Evolutionary conservation across 148 eudicot species (phyloP), one percentile per base, ranked within the genome.

Genomic region (Camellia japonica): DNA sequence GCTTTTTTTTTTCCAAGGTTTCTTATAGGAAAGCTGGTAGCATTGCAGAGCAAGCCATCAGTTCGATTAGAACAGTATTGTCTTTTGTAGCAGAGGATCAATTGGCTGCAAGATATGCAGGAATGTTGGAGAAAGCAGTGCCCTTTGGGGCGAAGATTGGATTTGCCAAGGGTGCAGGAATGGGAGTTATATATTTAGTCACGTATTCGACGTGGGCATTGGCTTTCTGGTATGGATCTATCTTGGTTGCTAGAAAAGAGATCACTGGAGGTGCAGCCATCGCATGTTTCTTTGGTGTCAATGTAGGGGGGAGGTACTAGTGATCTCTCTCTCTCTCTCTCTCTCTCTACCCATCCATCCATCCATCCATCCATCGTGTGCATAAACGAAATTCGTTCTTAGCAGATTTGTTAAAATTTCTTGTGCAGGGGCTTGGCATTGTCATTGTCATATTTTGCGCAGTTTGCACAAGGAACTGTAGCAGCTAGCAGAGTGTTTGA

Each of bases 281-380:
- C n/a, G 88, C 90, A 11, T 88, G 90, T 72, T 88, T 88, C 78
- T 88, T 88, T 60, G 87, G 90, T 66, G 88, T 88, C 80, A 88
- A 86, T 75, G 82, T 88, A 43, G 90, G 85, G 18, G 90, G 90
- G 49, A 86, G 90, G 90, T 87, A 82, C 70, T 13, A 41, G 54
- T 2, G 6, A 42, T 3, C 5, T 6, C 2, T 3, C 12, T 16
- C 72, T 67, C 84, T 63, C 64, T 58, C 64, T 80, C 77, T 72
- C 30, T 70, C 52, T 59, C 3, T 49, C 44, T 13, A 0, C 1
- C 30, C 0, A 23, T 0, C 30, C 38, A 30, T 30, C 38, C 38
- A 30, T 30, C 38, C 38, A 30, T 30, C 38, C 38, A 30, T 30
- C 38, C 38, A 30, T 30, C 38, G 38, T 30, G 38, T 30, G 38